Conservation (phyloP, 805 yeast species). For the Candida ponderosae region DNA sequence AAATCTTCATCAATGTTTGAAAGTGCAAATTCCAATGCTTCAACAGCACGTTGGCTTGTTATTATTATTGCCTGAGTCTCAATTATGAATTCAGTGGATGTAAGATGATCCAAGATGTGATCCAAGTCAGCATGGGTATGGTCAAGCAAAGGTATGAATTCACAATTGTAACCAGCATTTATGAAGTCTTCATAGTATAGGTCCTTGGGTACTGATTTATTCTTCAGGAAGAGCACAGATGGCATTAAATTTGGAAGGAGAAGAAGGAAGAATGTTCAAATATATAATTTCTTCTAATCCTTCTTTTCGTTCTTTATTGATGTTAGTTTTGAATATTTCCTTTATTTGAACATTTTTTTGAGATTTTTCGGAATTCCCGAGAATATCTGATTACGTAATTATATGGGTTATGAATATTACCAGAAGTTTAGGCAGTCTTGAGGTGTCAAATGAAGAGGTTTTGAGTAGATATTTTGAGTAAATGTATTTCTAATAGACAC, state of each 20-base stretch:
- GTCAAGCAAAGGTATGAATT: constrained; percentile 66
- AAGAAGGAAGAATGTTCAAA: too few relatives aligned
- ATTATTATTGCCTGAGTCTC: constrained; percentile 52
- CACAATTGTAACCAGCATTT: constrained; percentile 29
- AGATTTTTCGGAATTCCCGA: too few relatives aligned
- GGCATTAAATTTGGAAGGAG: constrained; percentile 1
- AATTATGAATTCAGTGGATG: constrained; percentile 31
- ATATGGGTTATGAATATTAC: too few relatives aligned
- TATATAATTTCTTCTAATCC: too few relatives aligned
- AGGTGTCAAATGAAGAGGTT: too few relatives aligned
- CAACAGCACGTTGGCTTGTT: constrained; percentile 90
- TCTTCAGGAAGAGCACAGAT: constrained; percentile 55
- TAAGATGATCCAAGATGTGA: constrained; percentile 36
- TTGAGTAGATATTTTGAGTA: too few relatives aligned
- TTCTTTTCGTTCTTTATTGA: too few relatives aligned
- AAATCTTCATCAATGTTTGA: constrained; percentile 11
- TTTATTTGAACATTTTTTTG: too few relatives aligned
- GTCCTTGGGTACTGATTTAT: constrained; percentile 61
- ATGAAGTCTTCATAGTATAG: constrained; percentile 46
- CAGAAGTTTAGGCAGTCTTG: too few relatives aligned
- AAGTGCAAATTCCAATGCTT: constrained; percentile 48
- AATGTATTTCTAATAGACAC: too few relatives aligned
- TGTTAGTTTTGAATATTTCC: too few relatives aligned
- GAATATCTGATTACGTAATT: too few relatives aligned
- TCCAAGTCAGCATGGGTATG: constrained; percentile 50